Conservation (phyloP, 2,329 filamentous ascomycete species). For the Verticillium zaregamsianum region DNA sequence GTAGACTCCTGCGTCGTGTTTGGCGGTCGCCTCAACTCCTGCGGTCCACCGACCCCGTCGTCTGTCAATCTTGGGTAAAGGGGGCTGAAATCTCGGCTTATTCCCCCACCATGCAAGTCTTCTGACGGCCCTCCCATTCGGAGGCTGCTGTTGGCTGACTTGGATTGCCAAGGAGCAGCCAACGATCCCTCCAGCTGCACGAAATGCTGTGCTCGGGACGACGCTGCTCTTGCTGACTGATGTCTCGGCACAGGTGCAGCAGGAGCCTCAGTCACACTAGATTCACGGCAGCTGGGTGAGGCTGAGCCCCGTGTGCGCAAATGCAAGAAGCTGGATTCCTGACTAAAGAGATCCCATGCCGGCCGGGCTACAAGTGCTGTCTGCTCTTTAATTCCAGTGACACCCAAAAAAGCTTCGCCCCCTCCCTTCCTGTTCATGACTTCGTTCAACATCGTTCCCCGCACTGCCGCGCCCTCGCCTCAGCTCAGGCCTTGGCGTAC, state of each 20-base stretch:
- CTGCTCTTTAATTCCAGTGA: background rate
- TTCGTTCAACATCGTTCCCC: background rate
- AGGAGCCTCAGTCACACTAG: background rate
- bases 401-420: background rate
- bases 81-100: background rate
- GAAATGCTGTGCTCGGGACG: background rate
- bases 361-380: background rate
- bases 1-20: background rate
- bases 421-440: background rate
- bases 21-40: background rate
- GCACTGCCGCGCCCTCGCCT: background rate
- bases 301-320: background rate
- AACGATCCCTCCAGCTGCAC: background rate
- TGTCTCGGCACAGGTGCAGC: background rate
- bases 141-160: background rate
- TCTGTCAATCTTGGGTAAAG: background rate
- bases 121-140: background rate
- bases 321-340: background rate
- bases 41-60: background rate
- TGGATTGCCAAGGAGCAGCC: background rate
- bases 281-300: background rate
- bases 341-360: background rate
- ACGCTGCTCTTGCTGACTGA: background rate
- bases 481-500: conserved; percentile 58
- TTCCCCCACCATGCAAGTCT: background rate